Conservation (phyloP, 352 stramenopile genomes). For the Globisporangium spiculum region DNA sequence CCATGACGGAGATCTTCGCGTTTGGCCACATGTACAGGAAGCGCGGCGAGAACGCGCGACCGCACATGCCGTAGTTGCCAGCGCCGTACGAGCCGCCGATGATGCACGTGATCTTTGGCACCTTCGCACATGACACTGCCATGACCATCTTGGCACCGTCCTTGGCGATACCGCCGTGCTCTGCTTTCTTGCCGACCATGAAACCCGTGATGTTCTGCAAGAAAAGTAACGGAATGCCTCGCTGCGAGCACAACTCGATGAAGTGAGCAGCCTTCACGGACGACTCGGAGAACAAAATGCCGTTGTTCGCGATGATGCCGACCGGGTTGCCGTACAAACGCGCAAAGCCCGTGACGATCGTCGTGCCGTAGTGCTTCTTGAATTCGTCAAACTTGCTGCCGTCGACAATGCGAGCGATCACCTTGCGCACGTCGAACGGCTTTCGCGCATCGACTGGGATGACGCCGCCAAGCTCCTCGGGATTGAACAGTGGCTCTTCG, state of each 20-base stretch:
- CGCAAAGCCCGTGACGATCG: constrained; percentile 96
- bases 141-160: constrained; percentile 96
- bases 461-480: constrained; percentile 91
- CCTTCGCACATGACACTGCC: constrained; percentile 91
- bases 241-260: constrained; percentile 96
- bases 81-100: constrained; percentile 96
- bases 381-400: constrained; percentile 74
- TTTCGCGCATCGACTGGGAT: constrained; percentile 86
- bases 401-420: constrained; percentile 96
- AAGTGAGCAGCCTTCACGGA: constrained; percentile 96
- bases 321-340: constrained; percentile 94
- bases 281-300: constrained; percentile 94
- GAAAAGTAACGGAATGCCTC: constrained; percentile 96
- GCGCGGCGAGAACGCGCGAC: constrained; percentile 93
- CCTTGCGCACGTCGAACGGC: constrained; percentile 90
- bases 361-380: constrained; percentile 96
- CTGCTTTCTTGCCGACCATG: not conserved
- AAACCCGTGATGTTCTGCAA: constrained; percentile 62
- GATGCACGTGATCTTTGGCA: constrained; percentile 95
- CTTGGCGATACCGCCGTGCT: constrained; percentile 62
- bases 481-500: constrained; percentile 79
- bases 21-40: constrained; percentile 99
- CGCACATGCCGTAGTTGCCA: constrained; percentile 48
- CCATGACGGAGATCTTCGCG: constrained; percentile 96
- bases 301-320: constrained; percentile 98